Evolutionary conservation across 768 basidiomycete genomes (phyloP).

Genomic region (Pleurotus tuoliensis): DNA sequence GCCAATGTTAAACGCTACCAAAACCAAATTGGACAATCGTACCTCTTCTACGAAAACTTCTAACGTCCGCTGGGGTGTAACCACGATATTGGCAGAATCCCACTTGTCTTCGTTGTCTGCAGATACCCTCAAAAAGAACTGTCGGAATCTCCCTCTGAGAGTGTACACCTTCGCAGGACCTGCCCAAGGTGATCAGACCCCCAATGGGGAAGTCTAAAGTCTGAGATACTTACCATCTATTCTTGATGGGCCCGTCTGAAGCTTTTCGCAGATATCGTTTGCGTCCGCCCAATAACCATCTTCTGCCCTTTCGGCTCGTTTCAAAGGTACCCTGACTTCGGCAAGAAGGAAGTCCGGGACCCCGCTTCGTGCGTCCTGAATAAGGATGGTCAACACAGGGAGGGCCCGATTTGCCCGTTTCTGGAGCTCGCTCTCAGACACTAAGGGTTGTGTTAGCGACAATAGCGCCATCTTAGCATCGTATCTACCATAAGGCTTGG

Average conservation of each 20-base stretch:
- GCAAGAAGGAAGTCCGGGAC: slow-evolving; percentile 54
- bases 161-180: slow-evolving; percentile 70
- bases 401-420: slow-evolving; percentile 17
- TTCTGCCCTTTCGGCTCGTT: slow-evolving; percentile 37
- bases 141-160: slow-evolving; percentile 63
- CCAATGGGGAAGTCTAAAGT: slow-evolving; percentile 3
- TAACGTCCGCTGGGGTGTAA: slow-evolving; percentile 51
- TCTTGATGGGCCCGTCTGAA: slow-evolving; percentile 60
- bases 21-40: slow-evolving; percentile 15
- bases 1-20: not conserved
- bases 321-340: slow-evolving; percentile 63
- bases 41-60: slow-evolving; percentile 60
- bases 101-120: slow-evolving; percentile 47
- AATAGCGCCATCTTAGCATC: not conserved
- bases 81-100: slow-evolving; percentile 52
- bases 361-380: slow-evolving; percentile 56
- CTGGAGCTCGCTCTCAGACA: not conserved
- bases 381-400: slow-evolving; percentile 64
- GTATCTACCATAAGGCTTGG: not conserved
- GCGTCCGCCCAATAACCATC: slow-evolving; percentile 74
- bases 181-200: slow-evolving; percentile 15
- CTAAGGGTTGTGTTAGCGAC: not conserved
- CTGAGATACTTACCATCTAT: slow-evolving; percentile 55
- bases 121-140: slow-evolving; percentile 62
- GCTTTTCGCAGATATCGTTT: slow-evolving; percentile 49